Base-by-base conservation (phyloP, 116 monocot genomes). In the Iris pallida region DNA sequence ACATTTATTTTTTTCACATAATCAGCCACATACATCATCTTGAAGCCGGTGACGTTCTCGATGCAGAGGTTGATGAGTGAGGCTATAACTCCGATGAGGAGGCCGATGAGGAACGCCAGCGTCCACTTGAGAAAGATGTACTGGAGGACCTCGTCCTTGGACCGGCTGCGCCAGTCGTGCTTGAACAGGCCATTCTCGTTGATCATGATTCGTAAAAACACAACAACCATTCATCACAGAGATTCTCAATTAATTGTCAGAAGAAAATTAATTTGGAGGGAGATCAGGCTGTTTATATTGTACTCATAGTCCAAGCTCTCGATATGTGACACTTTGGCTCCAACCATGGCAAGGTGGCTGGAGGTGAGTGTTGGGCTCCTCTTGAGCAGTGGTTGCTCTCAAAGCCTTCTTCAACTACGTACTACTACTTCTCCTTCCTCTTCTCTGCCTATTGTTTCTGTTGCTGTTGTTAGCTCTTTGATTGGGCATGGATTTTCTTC, bases 261-360 rank as follows among this genome's bases (percentile, higher is more conserved):
- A 30, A 30, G 30, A 5, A 59, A 59, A 59, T 41, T 10, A n/a
- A n/a, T n/a, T 59, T 40, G 40, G 1, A 7, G 20, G 5, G 57
- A 20, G 6, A 2, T 7, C 19, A 19, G 6, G n/a, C n/a, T 6
- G 19, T 11, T 0, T 53, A 53, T 19, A 58, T n/a, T n/a, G n/a
- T 65, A 90, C 89, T 90, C 89, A 51, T 90, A 90, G 63, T 90
- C 89, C 20, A 90, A 73, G 83, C 89, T 90, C 75, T 90, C 89
- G 6, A 90, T 85, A 40, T 73, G 80, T 3, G 86, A 90, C 57
- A 90, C 86, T 63, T 86, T 82, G 61, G 89, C 82, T 44, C 89
- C 89, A 63, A 90, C 80, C 78, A 90, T 77, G 68, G 89, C 89
- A 18, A 85, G 45, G 40, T 77, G 82, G 69, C 59, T 82, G n/a